These are phyloP conservation scores for Zygosaccharomyces bisporus DNA, from an alignment of 805 yeast genomes.

Conservation along the genomic window DNA sequence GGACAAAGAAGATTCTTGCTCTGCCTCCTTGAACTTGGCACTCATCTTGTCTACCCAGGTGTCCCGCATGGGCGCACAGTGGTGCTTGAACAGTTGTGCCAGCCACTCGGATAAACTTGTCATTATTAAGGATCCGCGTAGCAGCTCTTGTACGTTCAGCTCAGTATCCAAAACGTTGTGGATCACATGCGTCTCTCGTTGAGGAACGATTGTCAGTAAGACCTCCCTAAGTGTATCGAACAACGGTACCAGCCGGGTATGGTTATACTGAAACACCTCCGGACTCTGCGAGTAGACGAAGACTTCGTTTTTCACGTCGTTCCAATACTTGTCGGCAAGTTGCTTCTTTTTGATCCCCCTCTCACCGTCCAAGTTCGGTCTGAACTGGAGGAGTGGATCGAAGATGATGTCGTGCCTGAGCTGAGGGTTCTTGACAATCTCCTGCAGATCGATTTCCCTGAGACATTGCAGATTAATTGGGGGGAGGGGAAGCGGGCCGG, in stretches of 20 bases:
- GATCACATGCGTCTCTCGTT: slow-evolving; percentile 64
- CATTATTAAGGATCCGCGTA: slow-evolving; percentile 69
- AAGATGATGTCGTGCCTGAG: slow-evolving; percentile 88
- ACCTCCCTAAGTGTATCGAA: slow-evolving; percentile 78
- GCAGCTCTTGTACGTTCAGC: slow-evolving; percentile 67
- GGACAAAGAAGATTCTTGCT: slow-evolving; percentile 42
- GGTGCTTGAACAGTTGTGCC: slow-evolving; percentile 72
- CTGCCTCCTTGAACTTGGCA: slow-evolving; percentile 45
- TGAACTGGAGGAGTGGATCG: slow-evolving; percentile 86
- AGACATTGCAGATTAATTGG: slow-evolving; percentile 80
- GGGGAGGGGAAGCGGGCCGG: slow-evolving; percentile 53
- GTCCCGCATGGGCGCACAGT: slow-evolving; percentile 96
- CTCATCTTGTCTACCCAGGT: slow-evolving; percentile 84
- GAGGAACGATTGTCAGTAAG: slow-evolving; percentile 68
- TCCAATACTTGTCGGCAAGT: slow-evolving; percentile 81
- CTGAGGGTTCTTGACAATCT: slow-evolving; percentile 87
- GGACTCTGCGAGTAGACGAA: slow-evolving; percentile 38
- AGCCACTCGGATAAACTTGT: slow-evolving; percentile 70
- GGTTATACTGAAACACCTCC: slow-evolving; percentile 32
- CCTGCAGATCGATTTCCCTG: slow-evolving; percentile 82
- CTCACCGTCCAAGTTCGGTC: slow-evolving; percentile 90
- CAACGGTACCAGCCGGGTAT: slow-evolving; percentile 56
- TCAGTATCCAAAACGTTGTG: slow-evolving; percentile 74
- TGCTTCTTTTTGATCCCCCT: slow-evolving; percentile 74
- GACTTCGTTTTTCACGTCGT: slow-evolving; percentile 67